Conservation (phyloP, 2,329 filamentous ascomycete genomes). For the Cordyceps fumosorosea region DNA sequence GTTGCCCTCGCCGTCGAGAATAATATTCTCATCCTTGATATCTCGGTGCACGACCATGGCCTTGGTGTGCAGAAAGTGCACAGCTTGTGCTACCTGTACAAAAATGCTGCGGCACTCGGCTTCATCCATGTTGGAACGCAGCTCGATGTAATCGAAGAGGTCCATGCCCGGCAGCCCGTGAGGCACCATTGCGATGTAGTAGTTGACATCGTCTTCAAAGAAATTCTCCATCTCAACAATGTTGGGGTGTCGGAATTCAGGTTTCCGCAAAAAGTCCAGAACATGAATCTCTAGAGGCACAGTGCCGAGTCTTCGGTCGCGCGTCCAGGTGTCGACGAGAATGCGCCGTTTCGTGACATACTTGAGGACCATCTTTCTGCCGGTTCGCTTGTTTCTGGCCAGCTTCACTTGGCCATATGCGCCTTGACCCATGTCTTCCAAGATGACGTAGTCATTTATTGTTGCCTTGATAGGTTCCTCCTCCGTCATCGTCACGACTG, state of each 20-base stretch:
- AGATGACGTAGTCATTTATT: slow-evolving; percentile 82
- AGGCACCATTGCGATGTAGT: slow-evolving; percentile 97
- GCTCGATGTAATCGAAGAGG: slow-evolving; percentile 96
- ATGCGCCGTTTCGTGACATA: slow-evolving; percentile 97
- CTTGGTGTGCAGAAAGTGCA: slow-evolving; percentile 86
- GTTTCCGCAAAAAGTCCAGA: slow-evolving; percentile 80
- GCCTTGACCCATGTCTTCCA: slow-evolving; percentile 98
- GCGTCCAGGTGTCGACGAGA: slow-evolving; percentile 95
- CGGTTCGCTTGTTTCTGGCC: slow-evolving; percentile 73
- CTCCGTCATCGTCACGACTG: slow-evolving; percentile 23
- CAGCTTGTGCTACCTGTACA: slow-evolving; percentile 79
- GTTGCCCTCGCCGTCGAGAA: slow-evolving; percentile 87
- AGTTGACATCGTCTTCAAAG: slow-evolving; percentile 79
- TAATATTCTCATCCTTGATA: slow-evolving; percentile 98
- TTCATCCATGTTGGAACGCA: slow-evolving; percentile 95
- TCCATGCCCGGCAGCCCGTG: slow-evolving; percentile 97
- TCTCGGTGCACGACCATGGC: slow-evolving; percentile 92
- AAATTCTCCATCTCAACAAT: slow-evolving; percentile 69
- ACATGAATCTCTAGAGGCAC: slow-evolving; percentile 97
- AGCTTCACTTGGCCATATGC: slow-evolving; percentile 98
- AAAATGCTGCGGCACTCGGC: slow-evolving; percentile 92
- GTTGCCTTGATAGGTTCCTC: slow-evolving; percentile 60
- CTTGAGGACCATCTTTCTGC: slow-evolving; percentile 87
- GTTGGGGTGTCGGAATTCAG: slow-evolving; percentile 59
- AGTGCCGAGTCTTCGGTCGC: slow-evolving; percentile 85